These are phyloP conservation scores for Piper longum DNA, from an alignment of 164 flowering plant genomes.

Conservation along the genomic window DNA sequence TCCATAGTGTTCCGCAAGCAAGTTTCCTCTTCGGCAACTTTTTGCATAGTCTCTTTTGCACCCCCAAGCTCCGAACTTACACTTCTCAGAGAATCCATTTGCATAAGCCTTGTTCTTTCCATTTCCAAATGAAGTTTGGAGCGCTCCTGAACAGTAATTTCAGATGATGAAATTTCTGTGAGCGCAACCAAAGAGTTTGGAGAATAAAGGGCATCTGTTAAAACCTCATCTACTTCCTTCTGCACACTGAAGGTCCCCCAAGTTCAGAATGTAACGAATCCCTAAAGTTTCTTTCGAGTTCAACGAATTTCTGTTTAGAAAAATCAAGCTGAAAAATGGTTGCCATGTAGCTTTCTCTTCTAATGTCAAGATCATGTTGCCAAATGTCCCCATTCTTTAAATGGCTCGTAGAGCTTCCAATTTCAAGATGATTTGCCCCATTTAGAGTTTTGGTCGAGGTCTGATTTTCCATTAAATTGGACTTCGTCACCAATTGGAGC, in stretches of 20 bases:
- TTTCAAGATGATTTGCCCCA: slow-evolving; percentile 42
- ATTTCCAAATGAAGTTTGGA: slow-evolving; percentile 43
- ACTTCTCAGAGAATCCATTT: slow-evolving; percentile 46
- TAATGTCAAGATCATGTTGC: slow-evolving; percentile 41
- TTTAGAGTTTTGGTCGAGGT: slow-evolving; percentile 45
- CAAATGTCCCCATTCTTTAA: slow-evolving; percentile 18
- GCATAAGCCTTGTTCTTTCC: slow-evolving; percentile 43
- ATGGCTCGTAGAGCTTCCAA: slow-evolving; percentile 15
- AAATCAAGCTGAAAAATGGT: slow-evolving; percentile 49
- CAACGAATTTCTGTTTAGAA: slow-evolving; percentile 62
- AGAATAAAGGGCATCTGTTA: slow-evolving; percentile 41
- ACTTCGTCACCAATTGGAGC: slow-evolving; percentile 37
- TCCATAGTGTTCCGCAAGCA: slow-evolving; percentile 42
- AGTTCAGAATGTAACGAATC: slow-evolving; percentile 39
- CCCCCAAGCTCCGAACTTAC: slow-evolving; percentile 61
- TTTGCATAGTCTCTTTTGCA: slow-evolving; percentile 67
- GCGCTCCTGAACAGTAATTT: slow-evolving; percentile 36
- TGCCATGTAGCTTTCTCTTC: slow-evolving; percentile 37
- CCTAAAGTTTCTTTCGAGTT: slow-evolving; percentile 47
- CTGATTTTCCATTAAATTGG: slow-evolving; percentile 41
- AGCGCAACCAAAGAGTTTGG: slow-evolving; percentile 54
- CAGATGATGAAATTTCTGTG: slow-evolving; percentile 36
- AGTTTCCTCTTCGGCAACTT: slow-evolving; percentile 68
- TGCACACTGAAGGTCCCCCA: slow-evolving; percentile 38
- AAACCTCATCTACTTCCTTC: slow-evolving; percentile 36